Conservation (phyloP, 192 early-diverging fungal species). For the Lobosporangium transversale region DNA sequence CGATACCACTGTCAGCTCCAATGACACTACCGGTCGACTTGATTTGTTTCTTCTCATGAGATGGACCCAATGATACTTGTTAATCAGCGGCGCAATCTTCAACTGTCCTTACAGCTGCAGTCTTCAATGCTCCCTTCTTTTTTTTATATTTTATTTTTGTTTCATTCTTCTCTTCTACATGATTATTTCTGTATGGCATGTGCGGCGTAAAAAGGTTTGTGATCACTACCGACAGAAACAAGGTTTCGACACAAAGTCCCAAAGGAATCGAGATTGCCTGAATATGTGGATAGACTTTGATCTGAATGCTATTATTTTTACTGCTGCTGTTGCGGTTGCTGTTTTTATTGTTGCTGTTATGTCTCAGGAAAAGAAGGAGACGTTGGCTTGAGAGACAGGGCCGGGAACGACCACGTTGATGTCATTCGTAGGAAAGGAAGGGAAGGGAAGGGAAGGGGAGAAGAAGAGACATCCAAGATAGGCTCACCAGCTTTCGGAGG, state of each 20-base stretch:
- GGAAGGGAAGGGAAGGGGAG: no score
- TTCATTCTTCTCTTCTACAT: slow-evolving; percentile 26
- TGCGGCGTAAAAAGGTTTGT: slow-evolving; percentile 19
- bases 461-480: no score
- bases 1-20: no score
- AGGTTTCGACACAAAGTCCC: slow-evolving; percentile 26
- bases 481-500: no score
- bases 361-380: not conserved
- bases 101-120: not conserved
- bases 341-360: not conserved
- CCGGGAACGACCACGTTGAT: slow-evolving; percentile 19
- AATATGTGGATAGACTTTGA: slow-evolving; percentile 27
- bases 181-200: slow-evolving; percentile 33
- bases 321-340: not conserved
- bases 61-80: no score
- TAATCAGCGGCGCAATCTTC: no score
- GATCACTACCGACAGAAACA: slow-evolving; percentile 30
- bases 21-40: no score
- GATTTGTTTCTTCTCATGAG: no score
- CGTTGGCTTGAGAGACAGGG: slow-evolving; percentile 26
- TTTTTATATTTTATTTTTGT: not conserved
- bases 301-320: not conserved
- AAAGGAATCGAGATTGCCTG: slow-evolving; percentile 20
- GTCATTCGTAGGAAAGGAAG: not conserved
- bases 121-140: not conserved